Percentiles rank a stretch among this genome's conserved stretches.
These are phyloP conservation scores for Rhizodiscina lignyota DNA, from an alignment of 495 filamentous ascomycete species.

Conservation along the genomic window DNA sequence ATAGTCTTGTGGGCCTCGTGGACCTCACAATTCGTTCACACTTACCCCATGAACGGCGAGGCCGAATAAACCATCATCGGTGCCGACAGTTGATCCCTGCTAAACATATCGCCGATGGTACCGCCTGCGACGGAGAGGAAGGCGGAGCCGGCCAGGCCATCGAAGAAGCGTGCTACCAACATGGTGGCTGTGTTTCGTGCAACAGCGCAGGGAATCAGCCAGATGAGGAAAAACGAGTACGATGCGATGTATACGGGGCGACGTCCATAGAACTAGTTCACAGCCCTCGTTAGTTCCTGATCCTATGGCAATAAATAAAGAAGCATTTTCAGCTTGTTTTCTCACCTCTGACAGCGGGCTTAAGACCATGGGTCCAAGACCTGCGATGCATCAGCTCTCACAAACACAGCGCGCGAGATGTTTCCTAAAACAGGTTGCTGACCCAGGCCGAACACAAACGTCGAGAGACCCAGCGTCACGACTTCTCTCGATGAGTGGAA, in stretches of 20 bases:
- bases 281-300: no score
- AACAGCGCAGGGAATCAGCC: conserved; percentile 76
- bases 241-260: conserved; percentile 68
- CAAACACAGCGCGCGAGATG: conserved; percentile 7
- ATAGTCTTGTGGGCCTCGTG: no score
- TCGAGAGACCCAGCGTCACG: conserved; percentile 61
- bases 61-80: conserved; percentile 75
- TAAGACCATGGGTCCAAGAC: conserved; percentile 14
- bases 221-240: conserved; percentile 66
- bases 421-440: conserved; percentile 20
- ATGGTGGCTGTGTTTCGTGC: conserved; percentile 72
- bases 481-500: conserved; percentile 53
- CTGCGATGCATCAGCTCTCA: no score
- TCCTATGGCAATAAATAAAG: no score
- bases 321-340: no score
- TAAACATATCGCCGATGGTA: conserved; percentile 81
- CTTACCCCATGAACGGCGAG: conserved; percentile 53
- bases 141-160: conserved; percentile 69
- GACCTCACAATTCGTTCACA: no score
- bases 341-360: neutral
- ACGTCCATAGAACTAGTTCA: conserved; percentile 65
- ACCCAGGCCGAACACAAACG: conserved; percentile 53
- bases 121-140: conserved; percentile 85
- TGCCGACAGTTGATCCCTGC: conserved; percentile 50
- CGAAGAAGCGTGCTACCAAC: conserved; percentile 68